Evolutionary conservation across 805 yeast species (phyloP).

Genomic region (Yamadazyma olivae): DNA sequence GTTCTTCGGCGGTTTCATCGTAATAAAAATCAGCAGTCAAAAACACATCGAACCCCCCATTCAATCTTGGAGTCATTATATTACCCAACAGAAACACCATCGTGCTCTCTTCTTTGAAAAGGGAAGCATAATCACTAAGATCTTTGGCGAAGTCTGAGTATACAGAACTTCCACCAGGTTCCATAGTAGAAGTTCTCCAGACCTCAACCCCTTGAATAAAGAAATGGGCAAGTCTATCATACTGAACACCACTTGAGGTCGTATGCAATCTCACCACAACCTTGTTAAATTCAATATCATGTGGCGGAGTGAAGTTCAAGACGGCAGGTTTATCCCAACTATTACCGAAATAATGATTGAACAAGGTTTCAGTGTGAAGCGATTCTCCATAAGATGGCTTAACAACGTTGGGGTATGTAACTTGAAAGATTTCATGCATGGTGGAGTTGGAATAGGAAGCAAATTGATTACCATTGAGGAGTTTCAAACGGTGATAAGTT

Average conservation of each 20-base stretch:
- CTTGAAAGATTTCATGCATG: slow-evolving; percentile 20
- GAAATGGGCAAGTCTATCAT: slow-evolving; percentile 63
- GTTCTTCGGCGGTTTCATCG: slow-evolving; percentile 7
- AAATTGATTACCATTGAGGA: no score
- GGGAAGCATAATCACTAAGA: slow-evolving; percentile 49
- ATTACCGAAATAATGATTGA: slow-evolving; percentile 51
- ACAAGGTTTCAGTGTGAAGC: slow-evolving; percentile 37
- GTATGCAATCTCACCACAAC: slow-evolving; percentile 54
- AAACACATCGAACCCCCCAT: slow-evolving; percentile 58
- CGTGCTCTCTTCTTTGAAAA: slow-evolving; percentile 46
- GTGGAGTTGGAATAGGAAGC: not conserved
- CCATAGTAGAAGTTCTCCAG: slow-evolving; percentile 81
- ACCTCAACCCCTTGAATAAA: slow-evolving; percentile 61
- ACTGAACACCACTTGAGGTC: slow-evolving; percentile 56
- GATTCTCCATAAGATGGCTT: slow-evolving; percentile 24
- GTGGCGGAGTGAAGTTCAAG: slow-evolving; percentile 41
- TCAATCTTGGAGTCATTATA: slow-evolving; percentile 47
- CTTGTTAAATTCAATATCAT: slow-evolving; percentile 41
- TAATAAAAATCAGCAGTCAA: slow-evolving; percentile 52
- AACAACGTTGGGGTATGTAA: slow-evolving; percentile 25
- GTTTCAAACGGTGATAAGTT: no score
- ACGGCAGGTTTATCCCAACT: slow-evolving; percentile 59
- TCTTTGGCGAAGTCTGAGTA: slow-evolving; percentile 59
- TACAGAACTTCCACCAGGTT: slow-evolving; percentile 47
- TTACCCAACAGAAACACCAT: slow-evolving; percentile 64